phyloP scores from a whole-genome alignment of 306 rosid species.

The Sicyos edulis region DNA sequence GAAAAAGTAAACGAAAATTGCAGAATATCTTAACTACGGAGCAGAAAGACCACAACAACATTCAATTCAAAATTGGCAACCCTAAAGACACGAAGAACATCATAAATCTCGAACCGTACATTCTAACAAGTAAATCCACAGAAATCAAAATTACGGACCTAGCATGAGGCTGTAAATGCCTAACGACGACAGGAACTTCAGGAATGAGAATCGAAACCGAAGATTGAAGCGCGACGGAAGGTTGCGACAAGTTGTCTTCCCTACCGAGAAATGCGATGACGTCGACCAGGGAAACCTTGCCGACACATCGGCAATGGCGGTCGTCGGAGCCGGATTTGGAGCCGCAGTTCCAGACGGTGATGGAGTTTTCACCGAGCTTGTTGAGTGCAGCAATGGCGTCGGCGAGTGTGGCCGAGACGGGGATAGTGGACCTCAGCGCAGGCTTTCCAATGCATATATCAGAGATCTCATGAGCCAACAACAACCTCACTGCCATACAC shows the following conservation, averaged over 20 bases:
- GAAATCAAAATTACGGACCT: slow-evolving; percentile 34
- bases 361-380: slow-evolving; percentile 30
- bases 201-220: slow-evolving; percentile 40
- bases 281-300: slow-evolving; percentile 57
- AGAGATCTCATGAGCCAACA: slow-evolving; percentile 44
- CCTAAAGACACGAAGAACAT: background rate
- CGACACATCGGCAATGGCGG: slow-evolving; percentile 49
- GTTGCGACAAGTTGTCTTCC: slow-evolving; percentile 38
- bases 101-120: no score
- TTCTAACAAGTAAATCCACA: no score
- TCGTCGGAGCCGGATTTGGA: background rate
- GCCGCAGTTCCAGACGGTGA: slow-evolving; percentile 72
- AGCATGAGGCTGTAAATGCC: slow-evolving; percentile 57
- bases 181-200: slow-evolving; percentile 25
- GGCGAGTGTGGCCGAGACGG: slow-evolving; percentile 46
- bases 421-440: slow-evolving; percentile 41
- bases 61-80: background rate
- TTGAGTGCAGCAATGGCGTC: slow-evolving; percentile 55
- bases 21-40: background rate
- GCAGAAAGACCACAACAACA: background rate
- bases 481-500: slow-evolving; percentile 72
- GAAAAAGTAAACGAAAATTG: background rate
- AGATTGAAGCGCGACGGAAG: slow-evolving; percentile 49
- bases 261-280: slow-evolving; percentile 50
- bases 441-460: slow-evolving; percentile 93